Percentiles rank a stretch among this genome's conserved stretches.
These are phyloP conservation scores for Aspergillus sclerotiicarbonarius DNA, from an alignment of 495 filamentous ascomycete species.

Conservation along the genomic window DNA sequence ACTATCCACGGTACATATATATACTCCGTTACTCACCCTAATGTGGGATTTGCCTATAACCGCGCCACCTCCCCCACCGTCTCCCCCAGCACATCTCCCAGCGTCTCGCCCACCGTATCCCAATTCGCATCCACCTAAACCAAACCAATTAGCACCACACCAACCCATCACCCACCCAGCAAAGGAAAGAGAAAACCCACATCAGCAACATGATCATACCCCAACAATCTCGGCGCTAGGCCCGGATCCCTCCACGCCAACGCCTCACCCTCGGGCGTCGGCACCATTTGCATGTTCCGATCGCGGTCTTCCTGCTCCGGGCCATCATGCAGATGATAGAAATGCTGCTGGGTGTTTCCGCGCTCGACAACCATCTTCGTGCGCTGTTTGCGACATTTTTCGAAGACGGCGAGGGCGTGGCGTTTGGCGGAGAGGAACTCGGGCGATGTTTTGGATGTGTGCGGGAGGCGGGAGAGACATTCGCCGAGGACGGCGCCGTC, in stretches of 20 bases:
- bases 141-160: background rate
- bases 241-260: conserved; percentile 48
- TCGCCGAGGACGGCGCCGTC: conserved; percentile 51
- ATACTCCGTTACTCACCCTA: too few relatives aligned
- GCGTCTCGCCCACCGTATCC: background rate
- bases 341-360: conserved; percentile 47
- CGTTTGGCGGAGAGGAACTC: conserved; percentile 30
- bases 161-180: background rate
- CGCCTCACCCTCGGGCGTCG: conserved; percentile 42
- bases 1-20: too few relatives aligned
- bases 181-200: conserved; percentile 18
- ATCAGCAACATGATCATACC: conserved; percentile 44
- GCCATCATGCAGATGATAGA: conserved; percentile 53
- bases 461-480: conserved; percentile 40
- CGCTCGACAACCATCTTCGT: conserved; percentile 45
- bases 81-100: background rate
- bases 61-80: background rate
- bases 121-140: conserved; percentile 10
- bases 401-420: conserved; percentile 43
- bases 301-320: conserved; percentile 48
- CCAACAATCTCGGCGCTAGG: conserved; percentile 40
- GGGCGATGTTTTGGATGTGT: conserved; percentile 26
- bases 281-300: conserved; percentile 42
- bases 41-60: too few relatives aligned
- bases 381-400: conserved; percentile 43